A percentile compares a stretch with the other conserved stretches of the same genome.
phyloP scores from a whole-genome alignment of 208 protist genomes.

The Wallacemonas sp. region DNA sequence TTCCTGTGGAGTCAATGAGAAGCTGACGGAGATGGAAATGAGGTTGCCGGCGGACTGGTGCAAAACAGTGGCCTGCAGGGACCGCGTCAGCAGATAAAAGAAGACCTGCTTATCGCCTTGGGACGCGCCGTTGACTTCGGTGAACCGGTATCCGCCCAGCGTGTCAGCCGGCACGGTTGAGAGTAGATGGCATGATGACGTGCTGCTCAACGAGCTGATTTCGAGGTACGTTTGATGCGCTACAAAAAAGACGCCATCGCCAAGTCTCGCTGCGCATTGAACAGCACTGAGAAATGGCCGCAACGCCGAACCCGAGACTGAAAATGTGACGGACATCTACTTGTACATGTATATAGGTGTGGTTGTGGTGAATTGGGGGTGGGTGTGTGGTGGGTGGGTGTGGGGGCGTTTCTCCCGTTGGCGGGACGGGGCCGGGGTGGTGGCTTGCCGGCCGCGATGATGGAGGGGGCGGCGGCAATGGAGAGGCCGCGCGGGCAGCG shows the following conservation, averaged over 20 bases:
- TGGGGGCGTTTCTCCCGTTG: background rate
- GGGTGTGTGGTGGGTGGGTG: background rate
- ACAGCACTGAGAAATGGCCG: slow-evolving; percentile 3
- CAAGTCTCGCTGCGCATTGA: slow-evolving; percentile 8
- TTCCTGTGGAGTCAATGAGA: slow-evolving; percentile 1
- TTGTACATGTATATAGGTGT: no score
- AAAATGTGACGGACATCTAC: slow-evolving; percentile 14
- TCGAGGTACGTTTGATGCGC: slow-evolving; percentile 6
- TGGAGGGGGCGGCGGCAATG: no score
- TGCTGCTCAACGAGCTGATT: slow-evolving; percentile 5
- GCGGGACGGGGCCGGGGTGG: background rate
- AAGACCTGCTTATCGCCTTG: background rate
- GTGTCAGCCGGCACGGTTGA: background rate
- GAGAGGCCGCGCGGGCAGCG: no score
- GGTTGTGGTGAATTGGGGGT: background rate
- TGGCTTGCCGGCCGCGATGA: no score
- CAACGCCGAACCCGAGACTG: background rate
- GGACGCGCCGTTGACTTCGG: background rate
- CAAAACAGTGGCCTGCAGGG: slow-evolving; percentile 5
- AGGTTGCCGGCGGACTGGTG: background rate
- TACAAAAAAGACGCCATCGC: slow-evolving; percentile 11
- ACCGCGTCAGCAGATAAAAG: slow-evolving; percentile 6
- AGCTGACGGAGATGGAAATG: slow-evolving; percentile 1
- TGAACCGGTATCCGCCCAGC: slow-evolving; percentile 6
- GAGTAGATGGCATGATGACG: slow-evolving; percentile 6